These are phyloP conservation scores for Suillus spraguei DNA, from an alignment of 768 basidiomycete genomes.

Conservation along the genomic window DNA sequence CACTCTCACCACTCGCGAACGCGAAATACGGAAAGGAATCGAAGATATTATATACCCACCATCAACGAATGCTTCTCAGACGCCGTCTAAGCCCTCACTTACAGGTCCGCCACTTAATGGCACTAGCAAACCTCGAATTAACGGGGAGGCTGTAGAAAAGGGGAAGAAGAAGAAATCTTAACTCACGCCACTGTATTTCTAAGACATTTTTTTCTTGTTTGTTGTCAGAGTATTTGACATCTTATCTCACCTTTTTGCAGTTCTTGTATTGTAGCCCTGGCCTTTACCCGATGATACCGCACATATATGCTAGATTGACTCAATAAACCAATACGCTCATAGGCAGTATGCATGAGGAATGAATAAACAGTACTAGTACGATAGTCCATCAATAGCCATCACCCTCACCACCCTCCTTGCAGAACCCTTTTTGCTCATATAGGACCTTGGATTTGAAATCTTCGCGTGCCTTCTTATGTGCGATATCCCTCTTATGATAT, in stretches of 20 bases:
- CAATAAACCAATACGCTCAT: slow-evolving; percentile 8
- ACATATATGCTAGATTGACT: slow-evolving; percentile 10
- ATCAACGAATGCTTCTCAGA: slow-evolving; percentile 37
- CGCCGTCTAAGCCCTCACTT: slow-evolving; percentile 33
- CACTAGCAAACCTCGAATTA: slow-evolving; percentile 42
- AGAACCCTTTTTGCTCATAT: slow-evolving; percentile 86
- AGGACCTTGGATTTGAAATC: slow-evolving; percentile 82
- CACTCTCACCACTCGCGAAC: slow-evolving; percentile 73
- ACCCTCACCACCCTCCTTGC: slow-evolving; percentile 94
- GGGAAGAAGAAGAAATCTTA: slow-evolving; percentile 56
- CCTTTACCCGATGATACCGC: slow-evolving; percentile 11
- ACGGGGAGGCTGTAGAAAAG: slow-evolving; percentile 52
- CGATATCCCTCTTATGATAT: slow-evolving; percentile 73
- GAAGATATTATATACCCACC: slow-evolving; percentile 69
- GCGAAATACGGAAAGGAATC: slow-evolving; percentile 75
- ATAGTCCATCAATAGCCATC: slow-evolving; percentile 74
- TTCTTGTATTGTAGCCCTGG: slow-evolving; percentile 19
- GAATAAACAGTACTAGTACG: slow-evolving; percentile 18
- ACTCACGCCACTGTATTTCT: slow-evolving; percentile 28
- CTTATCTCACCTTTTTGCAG: slow-evolving; percentile 22
- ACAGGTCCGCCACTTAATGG: slow-evolving; percentile 49
- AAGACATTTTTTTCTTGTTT: slow-evolving; percentile 21
- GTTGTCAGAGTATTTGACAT: slow-evolving; percentile 15
- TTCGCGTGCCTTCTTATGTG: slow-evolving; percentile 78
- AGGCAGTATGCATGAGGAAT: slow-evolving; percentile 10